phyloP scores from a whole-genome alignment of 495 filamentous ascomycete genomes.

The Xylaria longipes region DNA sequence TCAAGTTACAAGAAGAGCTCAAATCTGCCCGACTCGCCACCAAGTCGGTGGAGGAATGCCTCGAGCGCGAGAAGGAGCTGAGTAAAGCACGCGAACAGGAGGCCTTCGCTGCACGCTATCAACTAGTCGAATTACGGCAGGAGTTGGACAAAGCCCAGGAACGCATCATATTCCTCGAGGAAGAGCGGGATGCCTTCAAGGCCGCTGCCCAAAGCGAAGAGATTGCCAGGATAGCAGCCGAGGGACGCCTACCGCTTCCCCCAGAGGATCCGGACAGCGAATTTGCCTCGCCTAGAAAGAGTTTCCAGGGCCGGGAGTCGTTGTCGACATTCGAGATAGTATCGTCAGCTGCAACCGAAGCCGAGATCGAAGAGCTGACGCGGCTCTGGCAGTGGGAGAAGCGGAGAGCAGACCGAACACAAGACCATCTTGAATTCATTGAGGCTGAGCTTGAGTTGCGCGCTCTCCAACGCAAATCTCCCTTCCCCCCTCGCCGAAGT shows the following conservation, averaged over 20 bases:
- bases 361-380: slow-evolving; percentile 64
- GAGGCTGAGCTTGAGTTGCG: slow-evolving; percentile 80
- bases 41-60: slow-evolving; percentile 46
- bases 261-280: slow-evolving; percentile 50
- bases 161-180: slow-evolving; percentile 68
- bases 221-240: slow-evolving; percentile 65
- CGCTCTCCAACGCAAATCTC: slow-evolving; percentile 57
- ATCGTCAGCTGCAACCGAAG: slow-evolving; percentile 52
- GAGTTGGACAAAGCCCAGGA: slow-evolving; percentile 71
- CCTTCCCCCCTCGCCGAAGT: slow-evolving; percentile 31
- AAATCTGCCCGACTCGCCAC: slow-evolving; percentile 66
- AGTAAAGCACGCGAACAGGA: slow-evolving; percentile 71
- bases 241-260: slow-evolving; percentile 68
- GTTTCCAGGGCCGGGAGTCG: slow-evolving; percentile 36
- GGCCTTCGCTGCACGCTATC: slow-evolving; percentile 74
- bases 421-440: slow-evolving; percentile 81
- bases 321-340: slow-evolving; percentile 47
- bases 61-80: slow-evolving; percentile 56
- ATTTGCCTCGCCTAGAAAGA: slow-evolving; percentile 54
- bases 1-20: slow-evolving; percentile 84
- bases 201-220: slow-evolving; percentile 63
- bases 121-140: slow-evolving; percentile 74
- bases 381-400: slow-evolving; percentile 70
- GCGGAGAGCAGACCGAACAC: slow-evolving; percentile 67
- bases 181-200: slow-evolving; percentile 72